Percentiles rank a stretch among this genome's conserved stretches.
phyloP scores from a whole-genome alignment of 2,329 filamentous ascomycete genomes.

The Fusarium sp. region DNA sequence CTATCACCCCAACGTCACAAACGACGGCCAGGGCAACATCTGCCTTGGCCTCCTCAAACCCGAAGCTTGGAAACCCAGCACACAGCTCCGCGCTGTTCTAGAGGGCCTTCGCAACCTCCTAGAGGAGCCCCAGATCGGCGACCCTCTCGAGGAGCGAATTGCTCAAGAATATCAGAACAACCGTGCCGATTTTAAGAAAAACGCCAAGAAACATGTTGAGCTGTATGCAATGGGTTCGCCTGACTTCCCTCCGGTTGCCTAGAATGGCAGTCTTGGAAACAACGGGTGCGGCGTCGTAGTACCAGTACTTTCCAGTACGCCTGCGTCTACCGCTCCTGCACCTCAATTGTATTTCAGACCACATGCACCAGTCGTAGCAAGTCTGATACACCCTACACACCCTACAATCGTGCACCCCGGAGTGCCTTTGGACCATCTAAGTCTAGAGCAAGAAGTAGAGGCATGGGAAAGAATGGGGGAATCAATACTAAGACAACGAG shows the following conservation, averaged over 20 bases:
- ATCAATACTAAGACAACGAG: background rate
- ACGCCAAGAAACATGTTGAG: constrained; percentile 75
- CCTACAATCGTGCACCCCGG: too few species aligned
- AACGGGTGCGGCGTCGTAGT: background rate
- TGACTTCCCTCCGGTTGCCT: constrained; percentile 45
- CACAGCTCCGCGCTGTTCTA: constrained; percentile 77
- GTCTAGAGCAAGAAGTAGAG: background rate
- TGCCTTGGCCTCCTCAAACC: constrained; percentile 84
- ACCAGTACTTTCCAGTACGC: background rate
- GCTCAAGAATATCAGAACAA: constrained; percentile 83
- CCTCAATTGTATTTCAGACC: background rate
- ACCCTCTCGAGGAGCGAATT: constrained; percentile 86
- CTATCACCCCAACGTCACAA: constrained; percentile 94
- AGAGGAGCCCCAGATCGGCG: constrained; percentile 83
- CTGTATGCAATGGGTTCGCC: constrained; percentile 69
- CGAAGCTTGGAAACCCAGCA: constrained; percentile 92
- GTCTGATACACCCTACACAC: background rate
- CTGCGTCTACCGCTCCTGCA: background rate
- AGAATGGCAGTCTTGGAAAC: background rate
- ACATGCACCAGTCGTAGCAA: background rate
- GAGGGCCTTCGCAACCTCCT: constrained; percentile 79
- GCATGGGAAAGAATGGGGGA: background rate
- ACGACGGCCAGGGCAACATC: constrained; percentile 85
- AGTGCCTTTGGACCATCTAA: background rate
- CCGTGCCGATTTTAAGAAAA: constrained; percentile 74